Conservation (phyloP, 306 rosid species). For the Dalbergia cultrata region DNA sequence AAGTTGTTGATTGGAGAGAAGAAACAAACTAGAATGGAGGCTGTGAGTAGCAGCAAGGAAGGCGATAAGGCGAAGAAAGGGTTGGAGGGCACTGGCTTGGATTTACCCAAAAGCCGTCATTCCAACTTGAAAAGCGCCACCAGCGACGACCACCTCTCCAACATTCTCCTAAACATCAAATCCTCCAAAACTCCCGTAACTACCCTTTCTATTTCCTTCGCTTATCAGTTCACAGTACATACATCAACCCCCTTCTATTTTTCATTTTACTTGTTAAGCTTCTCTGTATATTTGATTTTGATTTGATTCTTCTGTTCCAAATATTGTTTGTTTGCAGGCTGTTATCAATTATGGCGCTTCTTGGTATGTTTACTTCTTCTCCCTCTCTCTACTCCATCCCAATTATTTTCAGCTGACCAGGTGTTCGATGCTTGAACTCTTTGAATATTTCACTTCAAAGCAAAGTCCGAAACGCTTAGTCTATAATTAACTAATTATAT, state of each 20-base stretch:
- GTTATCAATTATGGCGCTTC: constrained; percentile 95
- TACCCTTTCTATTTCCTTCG: neutral
- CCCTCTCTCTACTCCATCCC: neutral
- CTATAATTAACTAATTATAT: too few species aligned
- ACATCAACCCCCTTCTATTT: neutral
- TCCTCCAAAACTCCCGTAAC: constrained; percentile 82
- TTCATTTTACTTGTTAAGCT: neutral
- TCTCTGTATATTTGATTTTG: too few species aligned
- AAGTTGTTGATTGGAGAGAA: neutral
- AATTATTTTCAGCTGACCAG: constrained; percentile 31
- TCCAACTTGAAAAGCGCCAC: constrained; percentile 74
- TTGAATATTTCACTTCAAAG: neutral
- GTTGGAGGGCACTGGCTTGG: constrained; percentile 55
- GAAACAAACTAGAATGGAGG: constrained; percentile 35
- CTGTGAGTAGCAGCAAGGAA: constrained; percentile 5
- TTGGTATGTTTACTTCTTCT: constrained; percentile 60
- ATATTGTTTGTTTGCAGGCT: constrained; percentile 61
- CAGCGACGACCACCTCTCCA: constrained; percentile 59
- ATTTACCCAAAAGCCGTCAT: constrained; percentile 57
- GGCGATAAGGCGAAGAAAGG: constrained; percentile 52
- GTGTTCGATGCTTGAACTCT: constrained; percentile 51
- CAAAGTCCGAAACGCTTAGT: too few species aligned
- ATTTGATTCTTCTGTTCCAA: constrained; percentile 16
- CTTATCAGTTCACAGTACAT: neutral
- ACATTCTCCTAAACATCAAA: constrained; percentile 71